Base-by-base conservation (phyloP, 2,329 filamentous ascomycete genomes). In the Sarocladium brachiariae region DNA sequence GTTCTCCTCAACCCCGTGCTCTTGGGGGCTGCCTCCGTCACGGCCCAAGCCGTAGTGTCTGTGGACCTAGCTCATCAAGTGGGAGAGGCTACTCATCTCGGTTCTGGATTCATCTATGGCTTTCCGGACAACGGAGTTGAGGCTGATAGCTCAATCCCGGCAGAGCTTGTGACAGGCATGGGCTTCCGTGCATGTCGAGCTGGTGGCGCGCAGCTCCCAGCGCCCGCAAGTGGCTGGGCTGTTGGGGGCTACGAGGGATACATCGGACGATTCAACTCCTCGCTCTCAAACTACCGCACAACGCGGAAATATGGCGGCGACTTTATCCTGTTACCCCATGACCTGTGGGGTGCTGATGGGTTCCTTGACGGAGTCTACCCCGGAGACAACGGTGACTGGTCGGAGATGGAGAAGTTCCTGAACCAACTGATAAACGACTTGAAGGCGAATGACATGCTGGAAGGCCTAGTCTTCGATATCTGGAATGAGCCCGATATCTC, bases 401-500 rank as follows among this genome's bases (percentile, higher is more conserved):
- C 63, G 1, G 56, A 63, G 18, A 73, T 65, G 55, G 73, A 78
- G 48, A 52, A 54, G 0, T 77, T 73, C 50, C 53, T 75, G 1
- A 60, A 64, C 0, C 64, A 65, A 19, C 58, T 72, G 2, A 59
- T 71, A 21, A 57, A 58, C 1, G 70, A 62, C 24, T 65, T 72
- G 10, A 65, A 63, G 21, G 60, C 58, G 2, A 72, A 72, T 53
- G 56, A 61, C 27, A 67, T 65, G 58, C 61, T 57, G 18, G 60
- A 61, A 0, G 67, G 64, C 0, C 54, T 78, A 0, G 63, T 73
- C 0, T 60, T 73, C 9, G 76, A 79, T 49, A 69, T 77, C 31
- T 79, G 76, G 76, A 79, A 79, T 51, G 76, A 79, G 59, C 72
- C 76, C 0, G 75, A 78, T 6, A 18, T 57, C 5, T 50, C n/a